Evolutionary conservation across 495 filamentous ascomycete species (phyloP).

Genomic region (Aspergillus cristatus): DNA sequence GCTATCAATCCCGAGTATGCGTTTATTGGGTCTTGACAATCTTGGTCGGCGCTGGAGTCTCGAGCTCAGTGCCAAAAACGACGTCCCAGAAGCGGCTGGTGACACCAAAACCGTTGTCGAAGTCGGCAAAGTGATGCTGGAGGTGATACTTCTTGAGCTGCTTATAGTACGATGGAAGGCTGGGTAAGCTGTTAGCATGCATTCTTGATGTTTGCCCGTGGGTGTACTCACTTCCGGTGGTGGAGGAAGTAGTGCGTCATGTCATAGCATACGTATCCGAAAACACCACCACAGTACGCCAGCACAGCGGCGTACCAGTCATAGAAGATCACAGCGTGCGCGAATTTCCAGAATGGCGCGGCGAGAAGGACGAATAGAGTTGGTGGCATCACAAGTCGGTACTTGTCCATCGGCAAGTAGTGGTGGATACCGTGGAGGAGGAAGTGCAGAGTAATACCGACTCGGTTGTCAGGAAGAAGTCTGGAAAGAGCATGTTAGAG

Average conservation of each 20-base stretch:
- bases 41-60: constrained; percentile 26
- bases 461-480: constrained; percentile 85
- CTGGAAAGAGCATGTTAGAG: constrained; percentile 32
- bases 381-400: constrained; percentile 95
- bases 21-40: constrained; percentile 49
- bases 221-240: constrained; percentile 65
- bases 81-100: constrained; percentile 97
- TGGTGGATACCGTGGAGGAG: constrained; percentile 95
- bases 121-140: constrained; percentile 93
- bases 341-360: constrained; percentile 86
- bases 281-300: constrained; percentile 83
- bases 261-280: constrained; percentile 95
- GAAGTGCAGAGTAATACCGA: constrained; percentile 85
- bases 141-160: constrained; percentile 94
- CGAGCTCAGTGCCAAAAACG: constrained; percentile 81
- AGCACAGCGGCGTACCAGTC: constrained; percentile 72
- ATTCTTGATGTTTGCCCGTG: neutral
- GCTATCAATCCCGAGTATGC: too few relatives aligned
- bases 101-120: constrained; percentile 95
- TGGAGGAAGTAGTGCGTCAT: constrained; percentile 99
- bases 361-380: constrained; percentile 79
- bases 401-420: constrained; percentile 96
- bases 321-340: constrained; percentile 73
- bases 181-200: constrained; percentile 17
- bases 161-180: constrained; percentile 77